A percentile compares a stretch with the other conserved stretches of the same genome.
Conservation (phyloP, 768 basidiomycete genomes). For the Mycena vitilis region DNA sequence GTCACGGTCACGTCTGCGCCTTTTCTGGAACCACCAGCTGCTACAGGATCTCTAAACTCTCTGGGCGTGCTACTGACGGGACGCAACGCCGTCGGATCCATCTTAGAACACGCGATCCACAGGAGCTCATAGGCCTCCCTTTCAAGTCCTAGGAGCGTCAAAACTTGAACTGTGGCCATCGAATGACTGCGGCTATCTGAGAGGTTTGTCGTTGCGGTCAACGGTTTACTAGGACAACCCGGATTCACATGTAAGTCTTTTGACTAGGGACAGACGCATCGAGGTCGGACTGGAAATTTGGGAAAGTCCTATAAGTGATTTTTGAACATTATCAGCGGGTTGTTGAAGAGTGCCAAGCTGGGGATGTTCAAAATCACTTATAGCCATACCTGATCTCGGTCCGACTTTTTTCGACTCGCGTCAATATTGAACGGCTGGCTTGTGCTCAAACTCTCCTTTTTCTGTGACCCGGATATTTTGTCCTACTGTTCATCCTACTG, state of each 20-base stretch:
- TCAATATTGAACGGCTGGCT: no score
- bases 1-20: slow-evolving; percentile 1
- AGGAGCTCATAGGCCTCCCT: neutral
- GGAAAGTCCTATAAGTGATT: neutral
- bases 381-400: no score
- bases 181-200: neutral
- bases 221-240: neutral
- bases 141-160: neutral
- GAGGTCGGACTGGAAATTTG: no score
- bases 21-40: neutral
- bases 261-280: neutral
- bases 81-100: no score
- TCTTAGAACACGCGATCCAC: neutral
- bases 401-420: no score
- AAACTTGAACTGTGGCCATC: neutral
- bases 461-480: neutral
- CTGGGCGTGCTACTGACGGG: no score
- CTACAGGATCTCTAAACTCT: no score
- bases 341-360: no score
- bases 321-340: neutral
- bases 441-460: no score
- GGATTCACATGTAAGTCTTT: no score
- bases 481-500: neutral
- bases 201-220: neutral
- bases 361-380: no score